These are phyloP conservation scores for Pseudognaphalium luteoalbum DNA, from an alignment of 129 eudicot species.

Conservation along the genomic window DNA sequence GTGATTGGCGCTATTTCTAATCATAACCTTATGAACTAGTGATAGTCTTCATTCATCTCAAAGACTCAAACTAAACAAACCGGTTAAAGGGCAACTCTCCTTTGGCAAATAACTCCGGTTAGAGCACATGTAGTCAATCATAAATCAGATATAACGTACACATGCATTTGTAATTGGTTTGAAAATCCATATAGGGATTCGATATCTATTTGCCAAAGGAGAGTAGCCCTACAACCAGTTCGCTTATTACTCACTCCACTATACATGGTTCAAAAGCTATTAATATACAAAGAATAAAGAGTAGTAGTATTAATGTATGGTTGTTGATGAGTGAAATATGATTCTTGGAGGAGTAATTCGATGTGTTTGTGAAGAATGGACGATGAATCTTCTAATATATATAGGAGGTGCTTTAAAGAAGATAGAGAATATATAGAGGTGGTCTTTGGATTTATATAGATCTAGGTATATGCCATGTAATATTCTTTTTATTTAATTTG, in stretches of 20 bases:
- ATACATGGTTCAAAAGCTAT: background rate
- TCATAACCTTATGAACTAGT: conserved; percentile 13
- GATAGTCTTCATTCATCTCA: background rate
- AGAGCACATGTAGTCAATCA: background rate
- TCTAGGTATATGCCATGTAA: conserved; percentile 36
- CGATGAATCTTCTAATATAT: background rate
- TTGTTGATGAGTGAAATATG: conserved; percentile 18
- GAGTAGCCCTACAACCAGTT: conserved; percentile 33
- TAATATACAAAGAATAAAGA: conserved; percentile 8
- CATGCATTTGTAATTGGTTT: background rate
- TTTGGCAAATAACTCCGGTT: conserved; percentile 32
- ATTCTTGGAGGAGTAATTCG: conserved; percentile 31
- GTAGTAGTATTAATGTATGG: background rate
- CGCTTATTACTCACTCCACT: conserved; percentile 12
- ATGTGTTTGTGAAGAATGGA: conserved; percentile 23
- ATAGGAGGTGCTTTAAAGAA: conserved; percentile 21
- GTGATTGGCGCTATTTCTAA: conserved; percentile 1
- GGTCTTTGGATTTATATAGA: conserved; percentile 23
- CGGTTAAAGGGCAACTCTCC: conserved; percentile 44
- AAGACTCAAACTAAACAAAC: conserved; percentile 20
- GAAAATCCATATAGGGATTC: background rate
- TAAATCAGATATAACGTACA: too few species aligned
- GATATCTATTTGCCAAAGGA: conserved; percentile 18
- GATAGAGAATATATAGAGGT: background rate
- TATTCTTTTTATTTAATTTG: conserved; percentile 16